A percentile compares a stretch with the other conserved stretches of the same genome.
phyloP scores from a whole-genome alignment of 768 basidiomycete genomes.

The Mycena rosella region DNA sequence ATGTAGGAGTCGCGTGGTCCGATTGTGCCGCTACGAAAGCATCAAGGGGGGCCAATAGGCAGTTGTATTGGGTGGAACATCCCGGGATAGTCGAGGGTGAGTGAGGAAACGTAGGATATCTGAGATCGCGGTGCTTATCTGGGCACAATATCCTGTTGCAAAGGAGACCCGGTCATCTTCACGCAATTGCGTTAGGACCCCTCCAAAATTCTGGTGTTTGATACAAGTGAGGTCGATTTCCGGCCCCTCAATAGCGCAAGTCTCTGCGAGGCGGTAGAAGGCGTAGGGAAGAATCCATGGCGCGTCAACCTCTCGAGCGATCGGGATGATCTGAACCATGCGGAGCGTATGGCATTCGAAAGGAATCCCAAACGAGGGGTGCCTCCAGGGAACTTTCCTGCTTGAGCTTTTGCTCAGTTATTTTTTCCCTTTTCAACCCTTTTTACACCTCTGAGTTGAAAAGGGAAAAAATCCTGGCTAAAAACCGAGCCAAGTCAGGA shows the following conservation, averaged over 20 bases:
- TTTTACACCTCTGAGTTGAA: too few relatives aligned
- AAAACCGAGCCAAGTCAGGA: too few relatives aligned
- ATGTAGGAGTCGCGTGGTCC: neutral
- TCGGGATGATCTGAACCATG: neutral
- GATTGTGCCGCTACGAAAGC: neutral
- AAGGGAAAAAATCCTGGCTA: too few relatives aligned
- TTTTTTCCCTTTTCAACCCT: too few relatives aligned
- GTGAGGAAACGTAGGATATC: neutral
- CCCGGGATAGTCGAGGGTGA: neutral
- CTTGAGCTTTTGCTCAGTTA: too few relatives aligned
- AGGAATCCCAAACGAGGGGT: neutral
- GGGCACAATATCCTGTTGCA: neutral
- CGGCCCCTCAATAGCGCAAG: neutral
- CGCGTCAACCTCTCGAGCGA: constrained; percentile 21
- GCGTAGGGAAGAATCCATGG: constrained; percentile 22
- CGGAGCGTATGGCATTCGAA: neutral
- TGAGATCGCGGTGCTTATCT: neutral
- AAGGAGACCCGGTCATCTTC: neutral
- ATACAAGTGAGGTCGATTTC: neutral
- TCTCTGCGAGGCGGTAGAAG: constrained; percentile 12
- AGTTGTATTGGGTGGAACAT: neutral
- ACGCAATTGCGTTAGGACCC: neutral
- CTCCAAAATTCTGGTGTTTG: neutral
- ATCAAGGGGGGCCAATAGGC: neutral
- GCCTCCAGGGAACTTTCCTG: neutral